Conservation (phyloP, 345 rosid genomes). For the Corymbia maculata region DNA sequence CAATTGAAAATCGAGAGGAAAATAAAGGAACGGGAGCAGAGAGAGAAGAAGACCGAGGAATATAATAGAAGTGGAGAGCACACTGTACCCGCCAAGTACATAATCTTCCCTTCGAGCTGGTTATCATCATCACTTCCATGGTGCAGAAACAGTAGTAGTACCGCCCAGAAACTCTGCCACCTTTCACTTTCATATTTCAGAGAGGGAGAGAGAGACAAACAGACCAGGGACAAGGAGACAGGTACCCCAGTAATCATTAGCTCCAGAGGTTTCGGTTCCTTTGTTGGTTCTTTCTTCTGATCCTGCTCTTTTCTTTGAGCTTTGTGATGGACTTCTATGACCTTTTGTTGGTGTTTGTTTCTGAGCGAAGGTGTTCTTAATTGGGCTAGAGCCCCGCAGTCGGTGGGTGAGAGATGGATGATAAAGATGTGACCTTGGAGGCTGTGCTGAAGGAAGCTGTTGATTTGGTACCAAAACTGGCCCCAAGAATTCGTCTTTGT, state of each 20-base stretch:
- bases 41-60: not conserved
- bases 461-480: constrained; percentile 39
- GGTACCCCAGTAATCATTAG: not conserved
- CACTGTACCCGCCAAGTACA: constrained; percentile 35
- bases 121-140: constrained; percentile 2
- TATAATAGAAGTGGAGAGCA: not conserved
- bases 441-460: constrained; percentile 66
- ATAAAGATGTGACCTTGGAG: constrained; percentile 37
- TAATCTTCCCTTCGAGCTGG: constrained; percentile 3
- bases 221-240: not conserved
- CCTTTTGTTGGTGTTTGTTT: not conserved
- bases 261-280: not conserved
- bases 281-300: not conserved
- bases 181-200: not conserved
- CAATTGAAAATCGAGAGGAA: not conserved
- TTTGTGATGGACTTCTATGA: not conserved
- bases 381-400: not conserved
- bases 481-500: not conserved
- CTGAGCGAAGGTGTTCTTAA: not conserved
- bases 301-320: not conserved
- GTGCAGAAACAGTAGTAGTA: not conserved
- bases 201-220: not conserved
- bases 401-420: constrained; percentile 18
- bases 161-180: not conserved
- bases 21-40: not conserved